Percentiles rank a stretch among this genome's conserved stretches.
These are phyloP conservation scores for Hypsizygus marmoreus DNA, from an alignment of 768 basidiomycete genomes.

Conservation along the genomic window DNA sequence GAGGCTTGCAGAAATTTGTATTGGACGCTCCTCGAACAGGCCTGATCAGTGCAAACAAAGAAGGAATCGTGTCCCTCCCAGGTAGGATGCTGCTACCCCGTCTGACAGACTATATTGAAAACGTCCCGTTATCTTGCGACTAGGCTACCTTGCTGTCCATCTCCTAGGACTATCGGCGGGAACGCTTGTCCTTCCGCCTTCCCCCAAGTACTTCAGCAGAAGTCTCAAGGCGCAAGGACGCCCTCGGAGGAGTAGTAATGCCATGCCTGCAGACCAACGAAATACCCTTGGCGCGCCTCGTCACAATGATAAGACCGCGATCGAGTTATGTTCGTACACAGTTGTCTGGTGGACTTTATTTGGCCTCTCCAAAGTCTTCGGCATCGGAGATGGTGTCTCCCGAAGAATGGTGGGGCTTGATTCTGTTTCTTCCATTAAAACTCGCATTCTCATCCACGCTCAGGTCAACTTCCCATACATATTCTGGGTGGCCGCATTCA, in stretches of 20 bases:
- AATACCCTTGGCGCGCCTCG: conserved; percentile 38
- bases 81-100: conserved; percentile 40
- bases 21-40: conserved; percentile 63
- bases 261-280: conserved; percentile 6
- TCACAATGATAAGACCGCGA: conserved; percentile 72
- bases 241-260: conserved; percentile 10
- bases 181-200: conserved; percentile 76
- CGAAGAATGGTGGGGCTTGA: conserved; percentile 44
- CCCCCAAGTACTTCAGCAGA: conserved; percentile 70
- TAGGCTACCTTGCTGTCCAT: conserved; percentile 90
- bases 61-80: conserved; percentile 80
- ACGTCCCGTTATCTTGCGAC: neutral
- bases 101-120: neutral
- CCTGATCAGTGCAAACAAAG: conserved; percentile 83
- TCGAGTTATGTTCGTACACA: conserved; percentile 76
- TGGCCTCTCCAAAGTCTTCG: conserved; percentile 34
- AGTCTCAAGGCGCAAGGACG: conserved; percentile 37
- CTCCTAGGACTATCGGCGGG: conserved; percentile 84
- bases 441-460: neutral
- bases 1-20: conserved; percentile 63
- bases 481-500: conserved; percentile 88
- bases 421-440: neutral
- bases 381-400: conserved; percentile 47
- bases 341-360: conserved; percentile 77
- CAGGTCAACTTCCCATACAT: conserved; percentile 91